Percentiles rank a stretch among this genome's conserved stretches.
These are phyloP conservation scores for Boletus calvinii DNA, from an alignment of 1,284 basidiomycete species.

Conservation along the genomic window DNA sequence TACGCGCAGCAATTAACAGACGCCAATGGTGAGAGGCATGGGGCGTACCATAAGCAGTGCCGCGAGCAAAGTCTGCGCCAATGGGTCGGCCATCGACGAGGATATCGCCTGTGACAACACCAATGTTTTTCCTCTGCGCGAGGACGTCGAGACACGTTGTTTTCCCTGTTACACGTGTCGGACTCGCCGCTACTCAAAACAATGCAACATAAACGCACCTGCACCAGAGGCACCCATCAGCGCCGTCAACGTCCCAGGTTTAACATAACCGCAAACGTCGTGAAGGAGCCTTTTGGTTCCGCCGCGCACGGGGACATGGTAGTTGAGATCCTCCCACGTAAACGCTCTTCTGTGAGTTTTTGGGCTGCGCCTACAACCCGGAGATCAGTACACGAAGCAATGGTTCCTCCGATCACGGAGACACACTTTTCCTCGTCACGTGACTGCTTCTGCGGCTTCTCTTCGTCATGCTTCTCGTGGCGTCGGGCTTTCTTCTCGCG, in stretches of 20 bases:
- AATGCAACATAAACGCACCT: conserved; percentile 26
- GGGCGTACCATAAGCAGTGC: conserved; percentile 68
- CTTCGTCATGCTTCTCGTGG: conserved; percentile 32
- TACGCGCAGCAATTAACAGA: conserved; percentile 29
- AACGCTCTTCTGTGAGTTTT: conserved; percentile 50
- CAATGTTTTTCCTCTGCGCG: conserved; percentile 85
- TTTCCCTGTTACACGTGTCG: conserved; percentile 45
- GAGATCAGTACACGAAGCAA: conserved; percentile 1
- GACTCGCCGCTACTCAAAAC: conserved; percentile 16
- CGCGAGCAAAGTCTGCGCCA: conserved; percentile 71
- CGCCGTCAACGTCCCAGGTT: conserved; percentile 80
- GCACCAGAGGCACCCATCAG: conserved; percentile 83
- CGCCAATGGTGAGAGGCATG: conserved; percentile 26
- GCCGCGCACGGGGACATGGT: conserved; percentile 71
- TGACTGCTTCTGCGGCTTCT: conserved; percentile 23
- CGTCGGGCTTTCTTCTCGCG: conserved; percentile 47
- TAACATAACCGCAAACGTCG: conserved; percentile 86
- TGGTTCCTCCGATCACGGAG: too few species aligned
- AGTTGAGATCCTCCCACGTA: conserved; percentile 72
- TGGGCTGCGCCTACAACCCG: conserved; percentile 1
- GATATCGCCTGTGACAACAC: conserved; percentile 78
- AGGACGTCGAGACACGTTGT: conserved; percentile 85
- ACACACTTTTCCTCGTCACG: conserved; percentile 24
- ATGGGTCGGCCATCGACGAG: conserved; percentile 79
- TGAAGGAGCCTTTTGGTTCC: conserved; percentile 73